These are phyloP conservation scores for Diaporthe helianthi DNA, from an alignment of 2,329 filamentous ascomycete species.

Conservation along the genomic window DNA sequence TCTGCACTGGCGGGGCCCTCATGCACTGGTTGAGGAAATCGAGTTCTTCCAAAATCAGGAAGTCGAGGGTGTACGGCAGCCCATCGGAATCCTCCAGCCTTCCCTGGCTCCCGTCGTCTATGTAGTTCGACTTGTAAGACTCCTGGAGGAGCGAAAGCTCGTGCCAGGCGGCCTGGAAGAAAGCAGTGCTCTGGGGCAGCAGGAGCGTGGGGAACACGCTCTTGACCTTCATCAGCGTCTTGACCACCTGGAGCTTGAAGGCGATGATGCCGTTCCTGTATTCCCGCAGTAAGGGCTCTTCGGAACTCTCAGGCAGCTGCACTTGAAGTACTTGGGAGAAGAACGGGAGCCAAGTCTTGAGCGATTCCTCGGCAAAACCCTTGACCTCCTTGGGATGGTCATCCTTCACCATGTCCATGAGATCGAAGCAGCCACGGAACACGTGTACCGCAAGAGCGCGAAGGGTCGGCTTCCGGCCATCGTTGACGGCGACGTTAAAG, in stretches of 20 bases:
- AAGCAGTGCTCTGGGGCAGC: slow-evolving; percentile 78
- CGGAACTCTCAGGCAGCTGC: slow-evolving; percentile 71
- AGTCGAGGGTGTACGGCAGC: slow-evolving; percentile 93
- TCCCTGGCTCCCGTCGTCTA: slow-evolving; percentile 84
- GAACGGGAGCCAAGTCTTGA: slow-evolving; percentile 87
- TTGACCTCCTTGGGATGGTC: slow-evolving; percentile 88
- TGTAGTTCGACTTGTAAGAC: slow-evolving; percentile 83
- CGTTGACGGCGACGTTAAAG: slow-evolving; percentile 81
- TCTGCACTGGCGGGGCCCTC: slow-evolving; percentile 84
- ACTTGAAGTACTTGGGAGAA: slow-evolving; percentile 81
- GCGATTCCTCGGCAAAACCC: slow-evolving; percentile 84
- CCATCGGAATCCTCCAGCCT: slow-evolving; percentile 88
- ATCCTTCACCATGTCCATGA: slow-evolving; percentile 95
- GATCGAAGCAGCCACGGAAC: slow-evolving; percentile 91
- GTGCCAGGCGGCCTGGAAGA: slow-evolving; percentile 90
- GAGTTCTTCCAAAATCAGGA: slow-evolving; percentile 89
- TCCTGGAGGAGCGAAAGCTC: slow-evolving; percentile 78
- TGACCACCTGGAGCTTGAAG: slow-evolving; percentile 92
- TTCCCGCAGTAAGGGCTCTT: slow-evolving; percentile 62
- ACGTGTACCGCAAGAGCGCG: slow-evolving; percentile 88
- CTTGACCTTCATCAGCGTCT: slow-evolving; percentile 89
- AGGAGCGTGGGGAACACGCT: slow-evolving; percentile 82
- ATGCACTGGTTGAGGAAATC: slow-evolving; percentile 94
- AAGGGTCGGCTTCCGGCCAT: slow-evolving; percentile 75
- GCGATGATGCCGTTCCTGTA: slow-evolving; percentile 83